A percentile compares a stretch with the other conserved stretches of the same genome.
phyloP scores from a whole-genome alignment of 306 rosid genomes.

The Castanea crenata region DNA sequence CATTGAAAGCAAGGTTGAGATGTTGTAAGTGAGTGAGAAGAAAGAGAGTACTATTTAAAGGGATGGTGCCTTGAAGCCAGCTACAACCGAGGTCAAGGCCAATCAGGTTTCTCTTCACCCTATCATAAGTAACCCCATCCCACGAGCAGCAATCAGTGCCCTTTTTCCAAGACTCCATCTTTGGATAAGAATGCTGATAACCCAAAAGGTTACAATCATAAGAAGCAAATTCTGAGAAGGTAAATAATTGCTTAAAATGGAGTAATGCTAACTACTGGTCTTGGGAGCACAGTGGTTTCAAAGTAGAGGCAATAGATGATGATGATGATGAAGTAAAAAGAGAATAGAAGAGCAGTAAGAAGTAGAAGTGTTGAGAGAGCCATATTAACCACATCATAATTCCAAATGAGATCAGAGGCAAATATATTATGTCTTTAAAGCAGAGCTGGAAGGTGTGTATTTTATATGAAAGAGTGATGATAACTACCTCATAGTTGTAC shows the following conservation, averaged over 20 bases:
- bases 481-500: too few relatives aligned
- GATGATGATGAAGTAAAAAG: too few relatives aligned
- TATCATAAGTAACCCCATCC: conserved; percentile 16
- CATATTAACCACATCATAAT: too few relatives aligned
- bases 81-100: conserved; percentile 14
- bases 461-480: too few relatives aligned
- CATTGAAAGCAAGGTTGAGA: background rate
- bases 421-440: too few relatives aligned
- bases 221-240: too few relatives aligned
- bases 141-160: conserved; percentile 7
- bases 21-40: conserved; percentile 12
- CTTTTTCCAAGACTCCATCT: background rate
- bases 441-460: too few relatives aligned
- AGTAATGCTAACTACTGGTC: conserved; percentile 12
- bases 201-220: too few relatives aligned
- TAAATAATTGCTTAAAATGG: background rate
- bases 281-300: conserved; percentile 1
- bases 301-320: background rate
- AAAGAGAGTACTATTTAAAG: conserved; percentile 4
- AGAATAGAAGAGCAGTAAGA: too few relatives aligned
- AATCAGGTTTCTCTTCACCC: background rate
- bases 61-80: background rate
- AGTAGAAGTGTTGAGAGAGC: too few relatives aligned
- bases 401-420: too few relatives aligned
- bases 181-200: too few relatives aligned